Conservation (phyloP, 139 green algal species). For the Pseudopediastrum boryanum region DNA sequence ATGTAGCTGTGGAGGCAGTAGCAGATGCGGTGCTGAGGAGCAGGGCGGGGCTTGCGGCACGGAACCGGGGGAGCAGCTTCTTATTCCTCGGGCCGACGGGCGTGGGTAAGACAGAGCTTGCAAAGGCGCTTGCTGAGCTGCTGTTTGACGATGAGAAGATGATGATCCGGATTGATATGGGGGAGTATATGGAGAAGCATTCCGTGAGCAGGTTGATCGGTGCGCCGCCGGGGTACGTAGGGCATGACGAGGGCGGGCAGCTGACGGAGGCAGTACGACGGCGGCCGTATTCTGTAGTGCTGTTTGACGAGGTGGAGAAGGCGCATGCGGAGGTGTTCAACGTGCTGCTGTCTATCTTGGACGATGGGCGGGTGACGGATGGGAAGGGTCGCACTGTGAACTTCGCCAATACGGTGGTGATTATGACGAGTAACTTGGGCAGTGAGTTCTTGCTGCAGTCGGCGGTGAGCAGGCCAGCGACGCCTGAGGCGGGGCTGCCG, state of each 20-base stretch:
- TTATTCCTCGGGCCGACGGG: conserved; percentile 92
- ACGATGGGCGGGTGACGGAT: conserved; percentile 90
- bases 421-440: conserved; percentile 96
- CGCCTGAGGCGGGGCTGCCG: background rate
- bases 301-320: conserved; percentile 84
- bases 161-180: conserved; percentile 96
- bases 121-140: conserved; percentile 88
- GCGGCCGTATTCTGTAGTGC: conserved; percentile 77
- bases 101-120: conserved; percentile 95
- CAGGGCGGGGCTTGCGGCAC: conserved; percentile 68
- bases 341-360: conserved; percentile 88
- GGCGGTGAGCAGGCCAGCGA: conserved; percentile 11
- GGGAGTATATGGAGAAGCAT: conserved; percentile 98
- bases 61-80: conserved; percentile 75
- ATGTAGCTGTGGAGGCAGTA: conserved; percentile 90
- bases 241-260: conserved; percentile 81
- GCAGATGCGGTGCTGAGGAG: conserved; percentile 89
- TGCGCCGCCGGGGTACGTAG: conserved; percentile 84
- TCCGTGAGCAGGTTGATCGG: conserved; percentile 86
- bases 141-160: conserved; percentile 90
- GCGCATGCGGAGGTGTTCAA: conserved; percentile 81
- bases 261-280: conserved; percentile 91
- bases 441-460: conserved; percentile 42
- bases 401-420: conserved; percentile 94
- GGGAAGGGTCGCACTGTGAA: conserved; percentile 89